These are phyloP conservation scores for Kuraishia capsulata DNA, from an alignment of 805 yeast genomes.

Conservation along the genomic window DNA sequence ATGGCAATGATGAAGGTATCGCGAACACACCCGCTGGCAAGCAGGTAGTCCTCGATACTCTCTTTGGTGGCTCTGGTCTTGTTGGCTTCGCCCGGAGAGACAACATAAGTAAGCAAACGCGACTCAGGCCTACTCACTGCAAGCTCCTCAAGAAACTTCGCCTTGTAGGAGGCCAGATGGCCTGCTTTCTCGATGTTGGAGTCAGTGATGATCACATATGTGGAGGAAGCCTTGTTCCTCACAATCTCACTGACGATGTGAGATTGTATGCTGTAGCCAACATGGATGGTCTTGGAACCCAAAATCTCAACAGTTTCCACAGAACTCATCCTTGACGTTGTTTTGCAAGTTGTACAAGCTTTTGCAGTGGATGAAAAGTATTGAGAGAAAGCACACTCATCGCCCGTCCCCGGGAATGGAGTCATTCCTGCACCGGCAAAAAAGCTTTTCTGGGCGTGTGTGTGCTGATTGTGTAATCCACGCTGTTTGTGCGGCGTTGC, in stretches of 20 bases:
- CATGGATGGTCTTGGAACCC: constrained; percentile 78
- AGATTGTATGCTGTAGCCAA: constrained; percentile 73
- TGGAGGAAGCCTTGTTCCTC: constrained; percentile 61
- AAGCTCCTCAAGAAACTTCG: constrained; percentile 31
- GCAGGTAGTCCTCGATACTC: constrained; percentile 81
- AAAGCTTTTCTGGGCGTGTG: no score
- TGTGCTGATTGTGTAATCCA: no score
- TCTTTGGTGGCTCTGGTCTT: constrained; percentile 88
- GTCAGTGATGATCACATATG: constrained; percentile 89
- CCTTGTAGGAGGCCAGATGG: constrained; percentile 40
- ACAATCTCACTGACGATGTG: constrained; percentile 68
- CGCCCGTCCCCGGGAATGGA: no score
- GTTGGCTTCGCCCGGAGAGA: constrained; percentile 90
- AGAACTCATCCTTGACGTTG: constrained; percentile 3
- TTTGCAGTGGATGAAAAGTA: no score
- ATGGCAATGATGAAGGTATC: constrained; percentile 91
- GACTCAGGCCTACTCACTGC: constrained; percentile 35
- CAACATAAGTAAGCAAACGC: constrained; percentile 63
- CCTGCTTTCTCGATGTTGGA: constrained; percentile 63
- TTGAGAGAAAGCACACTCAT: no score
- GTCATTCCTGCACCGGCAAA: no score
- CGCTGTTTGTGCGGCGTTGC: no score
- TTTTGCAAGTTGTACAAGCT: no score
- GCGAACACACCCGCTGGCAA: constrained; percentile 82
- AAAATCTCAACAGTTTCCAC: constrained; percentile 60